phyloP scores from a whole-genome alignment of 176 grass and related monocot genomes.

The Ensete glaucum region DNA sequence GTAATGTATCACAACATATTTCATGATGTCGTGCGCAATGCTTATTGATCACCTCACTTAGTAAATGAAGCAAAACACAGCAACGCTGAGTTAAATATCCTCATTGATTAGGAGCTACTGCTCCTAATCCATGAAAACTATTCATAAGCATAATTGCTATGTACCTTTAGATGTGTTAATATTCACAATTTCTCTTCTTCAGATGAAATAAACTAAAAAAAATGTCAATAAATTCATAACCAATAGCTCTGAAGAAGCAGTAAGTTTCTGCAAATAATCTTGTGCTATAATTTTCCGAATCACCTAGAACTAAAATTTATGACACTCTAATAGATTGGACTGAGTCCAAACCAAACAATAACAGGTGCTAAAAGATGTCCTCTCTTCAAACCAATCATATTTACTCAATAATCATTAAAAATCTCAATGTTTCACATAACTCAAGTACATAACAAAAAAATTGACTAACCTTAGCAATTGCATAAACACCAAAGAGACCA shows the following conservation, averaged over 20 bases:
- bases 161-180: too few species aligned
- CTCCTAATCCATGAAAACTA: too few species aligned
- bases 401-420: neutral
- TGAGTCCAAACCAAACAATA: conserved; percentile 23
- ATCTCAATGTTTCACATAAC: too few species aligned
- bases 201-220: too few species aligned
- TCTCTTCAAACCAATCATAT: neutral
- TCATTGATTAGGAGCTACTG: too few species aligned
- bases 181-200: too few species aligned
- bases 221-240: neutral
- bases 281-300: neutral
- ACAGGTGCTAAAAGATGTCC: conserved; percentile 36
- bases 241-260: neutral
- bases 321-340: neutral
- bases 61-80: too few species aligned
- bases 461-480: conserved; percentile 66
- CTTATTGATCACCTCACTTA: too few species aligned
- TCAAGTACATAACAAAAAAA: neutral
- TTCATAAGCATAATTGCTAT: too few species aligned
- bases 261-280: neutral
- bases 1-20: too few species aligned
- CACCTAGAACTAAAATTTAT: neutral
- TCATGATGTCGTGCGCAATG: too few species aligned
- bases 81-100: too few species aligned
- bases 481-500: conserved; percentile 95